Conservation (phyloP, 1,284 basidiomycete genomes). For the Moniliella sp. region DNA sequence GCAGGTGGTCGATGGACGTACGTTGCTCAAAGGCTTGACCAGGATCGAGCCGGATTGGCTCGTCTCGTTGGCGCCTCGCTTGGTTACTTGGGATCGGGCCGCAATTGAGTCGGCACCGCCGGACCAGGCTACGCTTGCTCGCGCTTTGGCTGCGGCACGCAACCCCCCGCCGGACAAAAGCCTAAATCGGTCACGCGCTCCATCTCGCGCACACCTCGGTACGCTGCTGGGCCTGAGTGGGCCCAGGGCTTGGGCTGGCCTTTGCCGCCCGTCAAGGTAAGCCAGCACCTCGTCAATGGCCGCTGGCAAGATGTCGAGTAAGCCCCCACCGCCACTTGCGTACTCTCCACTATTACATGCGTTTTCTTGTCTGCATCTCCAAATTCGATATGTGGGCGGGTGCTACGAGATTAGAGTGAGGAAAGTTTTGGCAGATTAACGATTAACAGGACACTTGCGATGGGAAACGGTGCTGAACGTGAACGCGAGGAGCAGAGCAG, state of each 20-base stretch:
- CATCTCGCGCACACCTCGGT: slow-evolving; percentile 22
- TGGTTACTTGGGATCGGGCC: slow-evolving; percentile 69
- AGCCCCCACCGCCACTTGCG: no score
- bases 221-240: slow-evolving; percentile 18
- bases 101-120: no score
- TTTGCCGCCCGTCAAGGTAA: slow-evolving; percentile 19
- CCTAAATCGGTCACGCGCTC: slow-evolving; percentile 3
- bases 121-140: slow-evolving; percentile 1
- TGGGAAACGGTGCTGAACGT: no score
- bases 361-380: no score
- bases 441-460: no score
- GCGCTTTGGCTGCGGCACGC: slow-evolving; percentile 3
- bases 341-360: no score
- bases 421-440: no score
- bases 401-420: no score
- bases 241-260: slow-evolving; percentile 22
- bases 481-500: no score
- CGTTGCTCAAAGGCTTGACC: slow-evolving; percentile 24
- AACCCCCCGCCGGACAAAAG: slow-evolving; percentile 6
- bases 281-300: slow-evolving; percentile 17
- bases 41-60: slow-evolving; percentile 70
- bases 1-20: slow-evolving; percentile 5
- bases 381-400: no score
- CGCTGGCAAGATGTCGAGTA: no score
- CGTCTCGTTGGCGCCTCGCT: slow-evolving; percentile 50